Evolutionary conservation across 2,329 filamentous ascomycete species (phyloP).

Genomic region (Fusarium sp.): DNA sequence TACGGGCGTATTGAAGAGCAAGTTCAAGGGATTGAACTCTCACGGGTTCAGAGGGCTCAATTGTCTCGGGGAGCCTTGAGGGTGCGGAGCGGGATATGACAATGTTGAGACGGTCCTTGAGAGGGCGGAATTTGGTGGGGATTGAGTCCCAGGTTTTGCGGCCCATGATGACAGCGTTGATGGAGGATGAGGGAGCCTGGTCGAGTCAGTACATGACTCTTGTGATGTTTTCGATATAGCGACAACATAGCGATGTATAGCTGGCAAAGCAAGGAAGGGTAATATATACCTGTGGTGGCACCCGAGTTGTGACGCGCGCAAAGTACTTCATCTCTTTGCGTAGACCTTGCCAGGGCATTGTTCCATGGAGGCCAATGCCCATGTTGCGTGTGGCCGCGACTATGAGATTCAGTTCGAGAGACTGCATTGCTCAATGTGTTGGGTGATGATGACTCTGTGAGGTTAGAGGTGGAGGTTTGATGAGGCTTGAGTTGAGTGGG

Average conservation of each 20-base stretch:
- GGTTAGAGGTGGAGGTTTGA: background rate
- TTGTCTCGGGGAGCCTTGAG: constrained; percentile 8
- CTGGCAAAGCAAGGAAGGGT: background rate
- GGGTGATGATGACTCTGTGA: background rate
- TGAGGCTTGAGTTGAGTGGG: constrained; percentile 8
- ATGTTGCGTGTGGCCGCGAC: constrained; percentile 91
- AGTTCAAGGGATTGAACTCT: constrained; percentile 66
- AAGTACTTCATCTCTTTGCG: constrained; percentile 96
- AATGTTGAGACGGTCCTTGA: constrained; percentile 83
- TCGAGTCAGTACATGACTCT: background rate
- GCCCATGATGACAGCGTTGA: constrained; percentile 93
- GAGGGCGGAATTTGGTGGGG: constrained; percentile 78
- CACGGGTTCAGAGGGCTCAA: constrained; percentile 54
- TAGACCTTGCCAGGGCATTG: constrained; percentile 88
- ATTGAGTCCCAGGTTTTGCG: constrained; percentile 97
- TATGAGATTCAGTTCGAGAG: constrained; percentile 81
- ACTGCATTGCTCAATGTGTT: constrained; percentile 43
- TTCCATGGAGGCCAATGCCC: constrained; percentile 84
- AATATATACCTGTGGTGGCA: constrained; percentile 56
- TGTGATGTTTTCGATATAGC: background rate
- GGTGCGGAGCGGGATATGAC: constrained; percentile 71
- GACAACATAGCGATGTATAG: background rate
- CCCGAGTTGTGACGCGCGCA: constrained; percentile 82
- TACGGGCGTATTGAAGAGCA: constrained; percentile 60
- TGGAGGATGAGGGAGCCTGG: constrained; percentile 46